phyloP scores from a whole-genome alignment of 768 basidiomycete species.

The Tubosaeta brunneosetosa region DNA sequence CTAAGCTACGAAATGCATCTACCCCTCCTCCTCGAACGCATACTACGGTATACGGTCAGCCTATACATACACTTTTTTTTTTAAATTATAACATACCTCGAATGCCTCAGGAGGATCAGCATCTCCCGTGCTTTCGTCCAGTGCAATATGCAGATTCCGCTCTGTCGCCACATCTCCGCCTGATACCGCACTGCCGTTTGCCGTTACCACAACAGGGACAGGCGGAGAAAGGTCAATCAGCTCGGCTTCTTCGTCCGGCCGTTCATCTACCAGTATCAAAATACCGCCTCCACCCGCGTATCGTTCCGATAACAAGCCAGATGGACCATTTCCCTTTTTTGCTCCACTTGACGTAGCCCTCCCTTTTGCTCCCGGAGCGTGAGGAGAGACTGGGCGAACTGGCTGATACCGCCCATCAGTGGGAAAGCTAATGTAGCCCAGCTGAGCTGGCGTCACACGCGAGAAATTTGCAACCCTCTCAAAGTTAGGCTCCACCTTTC shows the following conservation, averaged over 20 bases:
- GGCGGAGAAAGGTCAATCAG: slow-evolving; percentile 62
- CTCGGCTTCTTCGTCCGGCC: slow-evolving; percentile 66
- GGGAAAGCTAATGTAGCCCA: slow-evolving; percentile 82
- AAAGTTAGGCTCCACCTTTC: slow-evolving; percentile 69
- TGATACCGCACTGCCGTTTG: slow-evolving; percentile 30
- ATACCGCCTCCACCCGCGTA: slow-evolving; percentile 85
- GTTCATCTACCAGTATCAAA: slow-evolving; percentile 71
- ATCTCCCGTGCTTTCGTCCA: slow-evolving; percentile 69
- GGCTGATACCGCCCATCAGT: slow-evolving; percentile 79
- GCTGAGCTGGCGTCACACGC: slow-evolving; percentile 86
- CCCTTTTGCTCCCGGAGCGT: slow-evolving; percentile 30
- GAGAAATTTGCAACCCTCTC: slow-evolving; percentile 85
- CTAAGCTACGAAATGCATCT: not conserved
- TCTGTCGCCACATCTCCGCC: slow-evolving; percentile 17
- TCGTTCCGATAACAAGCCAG: slow-evolving; percentile 46
- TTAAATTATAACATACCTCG: slow-evolving; percentile 53
- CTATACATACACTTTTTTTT: not conserved
- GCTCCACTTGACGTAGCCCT: slow-evolving; percentile 26
- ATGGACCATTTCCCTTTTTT: slow-evolving; percentile 29
- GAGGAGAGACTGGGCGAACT: slow-evolving; percentile 69
- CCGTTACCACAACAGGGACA: slow-evolving; percentile 12
- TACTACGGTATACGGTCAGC: slow-evolving; percentile 47
- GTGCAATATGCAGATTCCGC: slow-evolving; percentile 50
- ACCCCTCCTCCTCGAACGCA: slow-evolving; percentile 65
- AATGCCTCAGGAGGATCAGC: slow-evolving; percentile 75